Conservation (phyloP, 1,139 yeast genomes). For the Suhomyces ambrosiae region DNA sequence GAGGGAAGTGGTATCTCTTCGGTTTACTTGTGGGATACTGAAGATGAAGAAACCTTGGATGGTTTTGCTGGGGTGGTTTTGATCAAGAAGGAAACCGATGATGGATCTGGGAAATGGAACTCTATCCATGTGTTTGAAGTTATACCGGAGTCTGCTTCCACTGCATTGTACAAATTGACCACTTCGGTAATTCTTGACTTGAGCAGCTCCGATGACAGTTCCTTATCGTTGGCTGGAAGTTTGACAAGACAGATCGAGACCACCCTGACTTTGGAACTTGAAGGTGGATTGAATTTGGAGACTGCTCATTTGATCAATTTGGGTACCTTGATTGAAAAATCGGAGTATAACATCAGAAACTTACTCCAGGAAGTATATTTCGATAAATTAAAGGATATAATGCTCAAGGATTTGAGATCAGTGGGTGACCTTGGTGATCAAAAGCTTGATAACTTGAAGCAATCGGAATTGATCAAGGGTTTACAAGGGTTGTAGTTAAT, state of each 20-base stretch:
- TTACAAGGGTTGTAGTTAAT: slow-evolving; percentile 27
- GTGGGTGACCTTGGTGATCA: slow-evolving; percentile 44
- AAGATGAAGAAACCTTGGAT: slow-evolving; percentile 45
- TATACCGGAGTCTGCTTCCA: slow-evolving; percentile 43
- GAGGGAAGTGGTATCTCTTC: slow-evolving; percentile 88
- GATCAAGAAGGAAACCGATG: slow-evolving; percentile 68
- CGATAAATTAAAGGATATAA: slow-evolving; percentile 88
- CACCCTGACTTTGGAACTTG: slow-evolving; percentile 42
- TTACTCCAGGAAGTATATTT: slow-evolving; percentile 91
- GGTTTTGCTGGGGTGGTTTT: slow-evolving; percentile 90
- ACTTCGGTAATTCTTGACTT: slow-evolving; percentile 86
- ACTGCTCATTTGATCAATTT: slow-evolving; percentile 79
- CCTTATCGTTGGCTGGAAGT: slow-evolving; percentile 72
- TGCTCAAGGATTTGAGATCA: slow-evolving; percentile 67
- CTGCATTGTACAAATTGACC: slow-evolving; percentile 73
- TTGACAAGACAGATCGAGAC: slow-evolving; percentile 79
- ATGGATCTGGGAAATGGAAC: slow-evolving; percentile 77
- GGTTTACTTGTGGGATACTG: slow-evolving; percentile 89
- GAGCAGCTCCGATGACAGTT: slow-evolving; percentile 26
- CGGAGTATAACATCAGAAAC: slow-evolving; percentile 85
- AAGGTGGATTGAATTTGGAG: slow-evolving; percentile 43
- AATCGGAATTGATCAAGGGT: slow-evolving; percentile 54
- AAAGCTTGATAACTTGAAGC: slow-evolving; percentile 45
- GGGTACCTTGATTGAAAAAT: slow-evolving; percentile 84
- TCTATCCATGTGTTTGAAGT: slow-evolving; percentile 91